Percentiles rank a stretch among this genome's conserved stretches.
Conservation (phyloP, 73 alveolate species). For the Tetrahymena borealis region DNA sequence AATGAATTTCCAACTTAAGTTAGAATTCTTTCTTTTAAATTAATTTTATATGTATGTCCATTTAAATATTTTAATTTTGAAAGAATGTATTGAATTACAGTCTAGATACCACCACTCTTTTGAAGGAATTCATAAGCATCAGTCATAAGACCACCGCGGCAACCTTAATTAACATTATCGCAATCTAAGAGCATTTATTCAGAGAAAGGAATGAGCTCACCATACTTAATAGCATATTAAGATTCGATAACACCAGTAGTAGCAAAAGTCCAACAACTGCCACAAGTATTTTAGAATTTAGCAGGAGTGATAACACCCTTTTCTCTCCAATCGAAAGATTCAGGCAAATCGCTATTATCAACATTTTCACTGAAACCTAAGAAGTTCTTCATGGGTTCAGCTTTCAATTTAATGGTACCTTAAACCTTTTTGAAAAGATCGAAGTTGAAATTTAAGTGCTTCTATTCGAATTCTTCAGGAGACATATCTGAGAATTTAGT, state of each 20-base stretch:
- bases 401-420: background rate
- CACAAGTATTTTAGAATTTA: constrained; percentile 74
- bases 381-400: background rate
- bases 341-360: background rate
- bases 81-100: background rate
- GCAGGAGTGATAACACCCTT: constrained; percentile 57
- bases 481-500: background rate
- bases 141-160: constrained; percentile 58
- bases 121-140: background rate
- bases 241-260: constrained; percentile 38
- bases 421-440: background rate
- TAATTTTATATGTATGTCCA: background rate
- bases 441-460: background rate
- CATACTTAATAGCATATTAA: background rate
- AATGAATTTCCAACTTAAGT: too few relatives aligned
- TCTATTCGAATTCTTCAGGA: background rate
- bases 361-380: background rate
- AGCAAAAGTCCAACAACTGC: constrained; percentile 90
- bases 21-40: too few relatives aligned
- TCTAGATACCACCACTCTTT: background rate
- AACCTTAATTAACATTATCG: constrained; percentile 44
- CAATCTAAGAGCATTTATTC: constrained; percentile 72
- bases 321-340: constrained; percentile 62
- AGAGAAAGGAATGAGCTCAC: constrained; percentile 29
- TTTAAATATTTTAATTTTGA: background rate